Conservation (phyloP, 2,329 filamentous ascomycete genomes). For the Penicillium freii region DNA sequence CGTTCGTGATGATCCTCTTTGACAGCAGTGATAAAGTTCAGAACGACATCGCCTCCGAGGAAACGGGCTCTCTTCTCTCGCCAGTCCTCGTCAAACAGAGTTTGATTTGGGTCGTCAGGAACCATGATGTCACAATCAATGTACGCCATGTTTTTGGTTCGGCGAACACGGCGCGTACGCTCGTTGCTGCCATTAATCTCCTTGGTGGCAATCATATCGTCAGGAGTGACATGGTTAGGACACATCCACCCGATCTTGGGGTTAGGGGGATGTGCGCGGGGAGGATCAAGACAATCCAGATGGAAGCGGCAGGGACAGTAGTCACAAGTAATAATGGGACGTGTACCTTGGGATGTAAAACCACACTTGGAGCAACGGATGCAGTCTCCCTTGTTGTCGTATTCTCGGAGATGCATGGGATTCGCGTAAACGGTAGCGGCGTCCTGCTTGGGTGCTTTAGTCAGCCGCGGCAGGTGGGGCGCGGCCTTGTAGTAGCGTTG, state of each 20-base stretch:
- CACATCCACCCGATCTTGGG: conserved; percentile 78
- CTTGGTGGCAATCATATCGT: conserved; percentile 58
- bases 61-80: conserved; percentile 16
- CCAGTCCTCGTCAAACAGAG: conserved; percentile 22
- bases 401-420: conserved; percentile 50
- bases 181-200: conserved; percentile 56
- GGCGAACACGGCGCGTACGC: conserved; percentile 33
- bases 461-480: conserved; percentile 26
- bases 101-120: conserved; percentile 16
- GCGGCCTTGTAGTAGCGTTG: conserved; percentile 19
- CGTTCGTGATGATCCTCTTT: conserved; percentile 9
- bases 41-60: conserved; percentile 16
- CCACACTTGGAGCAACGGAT: conserved; percentile 78
- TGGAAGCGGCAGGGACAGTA: conserved; percentile 83
- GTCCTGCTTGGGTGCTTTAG: conserved; percentile 21
- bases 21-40: conserved; percentile 22
- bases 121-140: conserved; percentile 18
- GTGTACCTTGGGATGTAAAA: conserved; percentile 59
- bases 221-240: conserved; percentile 73
- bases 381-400: conserved; percentile 69
- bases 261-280: conserved; percentile 73
- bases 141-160: conserved; percentile 23
- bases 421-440: conserved; percentile 26
- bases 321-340: conserved; percentile 82
- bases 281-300: conserved; percentile 85